A percentile compares a stretch with the other conserved stretches of the same genome.
phyloP scores from a whole-genome alignment of 805 yeast genomes.

The Candida lessepsii region DNA sequence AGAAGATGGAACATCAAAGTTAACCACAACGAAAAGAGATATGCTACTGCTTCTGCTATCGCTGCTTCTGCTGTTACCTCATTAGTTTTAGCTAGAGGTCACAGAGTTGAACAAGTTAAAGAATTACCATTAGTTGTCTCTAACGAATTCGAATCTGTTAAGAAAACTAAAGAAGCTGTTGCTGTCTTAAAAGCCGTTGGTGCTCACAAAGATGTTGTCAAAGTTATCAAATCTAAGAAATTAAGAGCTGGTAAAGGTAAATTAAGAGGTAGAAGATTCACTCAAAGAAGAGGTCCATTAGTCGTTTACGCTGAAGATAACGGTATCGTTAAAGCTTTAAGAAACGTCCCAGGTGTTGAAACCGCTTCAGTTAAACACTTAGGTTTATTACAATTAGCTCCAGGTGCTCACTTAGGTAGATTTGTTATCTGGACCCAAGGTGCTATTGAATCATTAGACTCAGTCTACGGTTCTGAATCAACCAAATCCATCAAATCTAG shows the following conservation, averaged over 20 bases:
- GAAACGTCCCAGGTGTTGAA: slow-evolving; percentile 99
- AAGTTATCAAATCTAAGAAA: slow-evolving; percentile 98
- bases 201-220: slow-evolving; percentile 97
- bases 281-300: slow-evolving; percentile 99
- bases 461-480: slow-evolving; percentile 93
- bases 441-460: slow-evolving; percentile 95
- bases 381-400: slow-evolving; percentile 97
- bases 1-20: slow-evolving; percentile 99
- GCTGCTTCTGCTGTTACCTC: slow-evolving; percentile 99
- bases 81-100: slow-evolving; percentile 99
- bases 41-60: slow-evolving; percentile 99
- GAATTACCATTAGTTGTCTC: slow-evolving; percentile 98
- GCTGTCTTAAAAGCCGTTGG: slow-evolving; percentile 97
- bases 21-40: slow-evolving; percentile 99
- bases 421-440: slow-evolving; percentile 99
- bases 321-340: slow-evolving; percentile 97
- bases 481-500: slow-evolving; percentile 81
- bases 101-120: slow-evolving; percentile 97
- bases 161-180: slow-evolving; percentile 98
- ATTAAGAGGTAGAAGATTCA: slow-evolving; percentile 98
- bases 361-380: slow-evolving; percentile 87
- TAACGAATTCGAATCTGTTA: slow-evolving; percentile 85
- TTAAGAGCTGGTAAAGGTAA: slow-evolving; percentile 99
- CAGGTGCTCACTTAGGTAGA: slow-evolving; percentile 99
- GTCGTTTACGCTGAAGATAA: slow-evolving; percentile 98